These are phyloP conservation scores for Globisporangium polare DNA, from an alignment of 352 stramenopile species.

Conservation along the genomic window DNA sequence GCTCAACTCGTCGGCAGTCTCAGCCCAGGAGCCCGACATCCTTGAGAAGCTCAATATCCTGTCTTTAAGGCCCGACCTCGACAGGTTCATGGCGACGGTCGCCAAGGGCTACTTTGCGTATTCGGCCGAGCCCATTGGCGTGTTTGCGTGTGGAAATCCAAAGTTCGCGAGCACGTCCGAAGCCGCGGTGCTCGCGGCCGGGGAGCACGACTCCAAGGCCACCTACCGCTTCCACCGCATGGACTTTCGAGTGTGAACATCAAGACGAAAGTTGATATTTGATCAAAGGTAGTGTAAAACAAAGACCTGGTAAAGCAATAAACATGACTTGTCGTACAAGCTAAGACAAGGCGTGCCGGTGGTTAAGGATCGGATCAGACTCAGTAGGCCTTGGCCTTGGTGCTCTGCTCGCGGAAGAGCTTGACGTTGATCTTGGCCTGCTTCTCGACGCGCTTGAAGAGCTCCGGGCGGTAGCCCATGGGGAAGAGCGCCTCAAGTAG, in stretches of 20 bases:
- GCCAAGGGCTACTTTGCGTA: slow-evolving; percentile 16
- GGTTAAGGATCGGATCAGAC: not conserved
- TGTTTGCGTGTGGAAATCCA: slow-evolving; percentile 21
- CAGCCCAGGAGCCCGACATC: slow-evolving; percentile 11
- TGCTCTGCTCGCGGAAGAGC: slow-evolving; percentile 33
- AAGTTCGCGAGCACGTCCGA: slow-evolving; percentile 13
- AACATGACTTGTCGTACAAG: not conserved
- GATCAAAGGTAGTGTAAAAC: not conserved
- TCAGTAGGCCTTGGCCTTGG: slow-evolving; percentile 4
- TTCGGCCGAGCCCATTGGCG: slow-evolving; percentile 17
- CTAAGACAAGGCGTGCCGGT: too few species aligned
- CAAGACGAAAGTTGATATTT: not conserved
- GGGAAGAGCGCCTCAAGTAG: slow-evolving; percentile 74
- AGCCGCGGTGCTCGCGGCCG: slow-evolving; percentile 3
- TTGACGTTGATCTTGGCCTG: slow-evolving; percentile 65
- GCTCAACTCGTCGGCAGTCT: not conserved
- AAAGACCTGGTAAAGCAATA: not conserved
- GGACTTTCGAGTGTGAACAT: slow-evolving; percentile 7
- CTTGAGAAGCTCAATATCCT: slow-evolving; percentile 24
- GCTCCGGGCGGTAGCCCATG: slow-evolving; percentile 68
- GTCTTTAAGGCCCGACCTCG: slow-evolving; percentile 19
- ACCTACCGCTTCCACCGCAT: slow-evolving; percentile 9
- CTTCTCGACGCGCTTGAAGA: slow-evolving; percentile 56
- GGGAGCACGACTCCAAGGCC: not conserved
- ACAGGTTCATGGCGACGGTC: slow-evolving; percentile 21